Base-by-base conservation (phyloP, 2,329 filamentous ascomycete species). In the Dactylellina leptospora region DNA sequence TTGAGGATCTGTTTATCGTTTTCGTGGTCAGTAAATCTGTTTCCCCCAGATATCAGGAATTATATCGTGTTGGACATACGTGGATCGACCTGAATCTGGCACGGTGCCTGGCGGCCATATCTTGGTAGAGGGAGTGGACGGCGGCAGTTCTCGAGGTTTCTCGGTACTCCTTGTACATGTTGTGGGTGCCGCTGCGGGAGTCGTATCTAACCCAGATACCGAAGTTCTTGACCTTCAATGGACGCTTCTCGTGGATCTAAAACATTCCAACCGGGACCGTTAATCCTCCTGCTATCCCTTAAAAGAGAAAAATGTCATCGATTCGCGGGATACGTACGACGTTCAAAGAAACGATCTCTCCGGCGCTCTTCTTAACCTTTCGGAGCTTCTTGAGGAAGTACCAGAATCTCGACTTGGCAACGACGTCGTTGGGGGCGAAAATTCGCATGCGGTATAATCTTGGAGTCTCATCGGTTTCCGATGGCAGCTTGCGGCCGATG, bases 161-260 rank as follows among this genome's bases (percentile, higher is more conserved):
- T 82, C 95, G 91, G 90, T 97, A 97, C 90, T 99, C 95, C 90
- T 97, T 97, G 92, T 99, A 99, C 95, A 99, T 99, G 90, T 99
- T 99, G 92, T 99, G 95, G 80, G 95, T 99, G 80, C 95, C 95
- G 80, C 95, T 97, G 84, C 95, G 93, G 75, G 96, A 99, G 86
- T 99, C 93, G 87, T 99, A 99, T 82, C 96, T 93, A 85, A 99
- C 90, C 96, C 96, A 99, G 88, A 99, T 89, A 83, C 95, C 95
- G 83, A 99, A 97, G 91, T 97, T 99, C 92, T 99, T 99, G 88
- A 99, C 93, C 88, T 96, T 97, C 81, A 93, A 86, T 80, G 95
- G 95, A 84, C 92, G 92, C 90, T 97, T 97, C 92, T 99, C 95
- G 85, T 88, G 85, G 86, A 99, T 96, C 93, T 96, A 75, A 59